Conservation (phyloP, 225 moss, liverwort and hornwort genomes). For the Bryoerythrophyllum caledonicum region DNA sequence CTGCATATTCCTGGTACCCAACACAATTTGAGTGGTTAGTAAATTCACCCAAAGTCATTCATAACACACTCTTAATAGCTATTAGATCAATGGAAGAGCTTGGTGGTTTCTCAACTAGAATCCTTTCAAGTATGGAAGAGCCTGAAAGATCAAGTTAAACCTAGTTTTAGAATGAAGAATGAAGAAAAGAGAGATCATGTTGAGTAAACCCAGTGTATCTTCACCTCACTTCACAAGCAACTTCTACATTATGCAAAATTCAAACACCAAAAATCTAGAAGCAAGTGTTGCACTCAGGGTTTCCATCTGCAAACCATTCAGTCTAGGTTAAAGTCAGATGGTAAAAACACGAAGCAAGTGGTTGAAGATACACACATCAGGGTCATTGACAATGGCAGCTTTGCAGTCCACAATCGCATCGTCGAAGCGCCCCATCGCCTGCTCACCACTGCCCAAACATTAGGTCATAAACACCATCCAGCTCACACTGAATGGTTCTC, state of each 20-base stretch:
- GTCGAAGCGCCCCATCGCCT: slow-evolving; percentile 84
- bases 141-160: no score
- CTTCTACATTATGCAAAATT: not conserved
- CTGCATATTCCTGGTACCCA: slow-evolving; percentile 82
- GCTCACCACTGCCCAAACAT: slow-evolving; percentile 32
- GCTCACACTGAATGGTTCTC: not conserved
- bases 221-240: no score
- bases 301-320: slow-evolving; percentile 1
- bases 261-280: not conserved
- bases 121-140: no score
- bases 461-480: slow-evolving; percentile 15
- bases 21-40: not conserved
- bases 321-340: not conserved
- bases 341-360: slow-evolving; percentile 13
- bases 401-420: slow-evolving; percentile 94
- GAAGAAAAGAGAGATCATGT: no score
- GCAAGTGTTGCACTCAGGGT: slow-evolving; percentile 14
- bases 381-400: slow-evolving; percentile 79
- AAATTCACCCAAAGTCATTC: no score
- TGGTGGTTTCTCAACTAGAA: no score
- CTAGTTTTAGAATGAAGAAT: no score
- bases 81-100: no score
- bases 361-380: slow-evolving; percentile 57
- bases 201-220: no score
- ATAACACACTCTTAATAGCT: no score